Conservation (phyloP, 306 rosid species). For the Abrus precatorius region DNA sequence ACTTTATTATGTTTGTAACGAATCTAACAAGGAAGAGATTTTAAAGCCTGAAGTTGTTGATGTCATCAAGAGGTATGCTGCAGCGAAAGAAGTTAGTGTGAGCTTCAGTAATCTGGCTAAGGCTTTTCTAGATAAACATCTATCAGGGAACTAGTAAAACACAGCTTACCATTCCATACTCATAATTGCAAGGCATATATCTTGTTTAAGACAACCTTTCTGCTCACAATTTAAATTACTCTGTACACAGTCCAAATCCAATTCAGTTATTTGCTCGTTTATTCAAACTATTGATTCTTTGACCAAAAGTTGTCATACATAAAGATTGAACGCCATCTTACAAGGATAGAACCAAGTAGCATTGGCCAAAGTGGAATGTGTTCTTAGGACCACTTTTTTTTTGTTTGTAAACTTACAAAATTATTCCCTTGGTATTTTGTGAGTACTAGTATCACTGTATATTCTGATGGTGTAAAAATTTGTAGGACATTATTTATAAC, state of each 20-base stretch:
- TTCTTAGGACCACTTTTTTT: background rate
- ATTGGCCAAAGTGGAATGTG: background rate
- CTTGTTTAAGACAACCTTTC: constrained; percentile 29
- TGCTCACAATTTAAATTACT: background rate
- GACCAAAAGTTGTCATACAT: background rate
- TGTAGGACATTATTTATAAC: background rate
- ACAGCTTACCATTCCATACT: constrained; percentile 2
- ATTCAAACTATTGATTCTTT: background rate
- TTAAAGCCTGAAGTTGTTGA: constrained; percentile 88
- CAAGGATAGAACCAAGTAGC: background rate
- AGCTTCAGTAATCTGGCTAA: constrained; percentile 88
- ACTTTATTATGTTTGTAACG: constrained; percentile 74
- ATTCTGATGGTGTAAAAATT: constrained; percentile 8
- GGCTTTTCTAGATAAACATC: constrained; percentile 81
- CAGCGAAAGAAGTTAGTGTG: constrained; percentile 67
- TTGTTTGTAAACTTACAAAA: background rate
- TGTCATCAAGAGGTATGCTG: constrained; percentile 82
- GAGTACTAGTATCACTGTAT: background rate
- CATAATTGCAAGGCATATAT: background rate
- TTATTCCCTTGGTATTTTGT: background rate
- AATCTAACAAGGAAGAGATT: constrained; percentile 69
- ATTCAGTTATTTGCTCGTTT: background rate
- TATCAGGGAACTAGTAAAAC: constrained; percentile 45
- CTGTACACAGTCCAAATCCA: background rate
- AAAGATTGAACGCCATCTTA: background rate